A percentile compares a stretch with the other conserved stretches of the same genome.
phyloP scores from a whole-genome alignment of 208 protist genomes.

The Lotmaria passim region DNA sequence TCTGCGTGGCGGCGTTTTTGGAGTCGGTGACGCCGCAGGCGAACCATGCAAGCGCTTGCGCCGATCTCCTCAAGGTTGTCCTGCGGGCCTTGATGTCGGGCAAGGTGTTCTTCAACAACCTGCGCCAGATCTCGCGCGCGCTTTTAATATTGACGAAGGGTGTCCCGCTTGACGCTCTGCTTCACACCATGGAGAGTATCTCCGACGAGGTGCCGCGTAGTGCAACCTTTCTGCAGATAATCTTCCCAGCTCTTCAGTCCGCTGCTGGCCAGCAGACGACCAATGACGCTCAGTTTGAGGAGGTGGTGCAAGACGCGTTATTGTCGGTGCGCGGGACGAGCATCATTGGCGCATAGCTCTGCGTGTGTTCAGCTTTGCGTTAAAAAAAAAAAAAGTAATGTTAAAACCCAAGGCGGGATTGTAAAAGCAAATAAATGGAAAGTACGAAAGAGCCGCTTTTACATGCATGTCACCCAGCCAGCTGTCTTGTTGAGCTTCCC shows the following conservation, averaged over 20 bases:
- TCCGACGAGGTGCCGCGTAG: constrained; percentile 25
- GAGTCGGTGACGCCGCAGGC: constrained; percentile 18
- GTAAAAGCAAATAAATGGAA: too few relatives aligned
- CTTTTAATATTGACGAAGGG: constrained; percentile 30
- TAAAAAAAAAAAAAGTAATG: too few relatives aligned
- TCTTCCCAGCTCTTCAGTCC: constrained; percentile 32
- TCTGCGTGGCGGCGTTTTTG: constrained; percentile 51
- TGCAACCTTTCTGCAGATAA: constrained; percentile 21
- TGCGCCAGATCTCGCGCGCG: constrained; percentile 31
- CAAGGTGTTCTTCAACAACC: constrained; percentile 34
- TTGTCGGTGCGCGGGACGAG: constrained; percentile 40
- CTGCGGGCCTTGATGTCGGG: constrained; percentile 36
- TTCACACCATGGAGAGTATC: constrained; percentile 21
- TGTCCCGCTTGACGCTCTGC: constrained; percentile 17
- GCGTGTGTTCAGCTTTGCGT: neutral
- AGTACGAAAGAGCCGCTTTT: too few relatives aligned
- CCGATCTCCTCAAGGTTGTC: constrained; percentile 35
- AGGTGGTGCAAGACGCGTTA: constrained; percentile 43
- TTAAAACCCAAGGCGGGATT: too few relatives aligned
- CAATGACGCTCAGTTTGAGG: constrained; percentile 37
- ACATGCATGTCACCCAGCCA: too few relatives aligned
- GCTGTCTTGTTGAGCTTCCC: too few relatives aligned
- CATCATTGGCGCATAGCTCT: constrained; percentile 28
- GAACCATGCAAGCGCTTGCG: constrained; percentile 28
- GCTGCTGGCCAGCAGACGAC: neutral